Percentiles rank a stretch among this genome's conserved stretches.
phyloP scores from a whole-genome alignment of 371 early-diverging fungal genomes.

The Mucor racemosus region DNA sequence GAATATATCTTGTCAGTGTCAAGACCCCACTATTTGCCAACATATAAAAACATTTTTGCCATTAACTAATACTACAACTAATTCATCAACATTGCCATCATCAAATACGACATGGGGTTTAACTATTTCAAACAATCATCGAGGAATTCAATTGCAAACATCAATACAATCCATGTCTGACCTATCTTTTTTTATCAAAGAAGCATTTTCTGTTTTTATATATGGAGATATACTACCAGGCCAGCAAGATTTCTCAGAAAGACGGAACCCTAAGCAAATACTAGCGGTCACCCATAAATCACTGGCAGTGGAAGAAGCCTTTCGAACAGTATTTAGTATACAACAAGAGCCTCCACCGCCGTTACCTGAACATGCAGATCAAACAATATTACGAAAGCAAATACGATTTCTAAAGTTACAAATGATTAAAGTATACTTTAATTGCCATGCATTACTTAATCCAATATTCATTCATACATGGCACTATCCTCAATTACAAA shows the following conservation, averaged over 20 bases:
- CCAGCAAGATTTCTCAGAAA: neutral
- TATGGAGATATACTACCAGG: neutral
- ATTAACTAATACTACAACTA: neutral
- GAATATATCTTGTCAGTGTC: neutral
- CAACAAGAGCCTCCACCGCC: neutral
- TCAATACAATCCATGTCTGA: slow-evolving; percentile 24
- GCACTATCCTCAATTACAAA: slow-evolving; percentile 22
- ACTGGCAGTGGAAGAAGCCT: slow-evolving; percentile 4
- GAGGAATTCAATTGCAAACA: slow-evolving; percentile 23
- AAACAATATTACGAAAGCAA: neutral
- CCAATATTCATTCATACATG: slow-evolving; percentile 32
- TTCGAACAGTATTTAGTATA: neutral
- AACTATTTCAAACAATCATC: slow-evolving; percentile 9
- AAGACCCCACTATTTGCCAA: neutral
- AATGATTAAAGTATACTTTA: slow-evolving; percentile 31
- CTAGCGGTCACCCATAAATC: slow-evolving; percentile 10
- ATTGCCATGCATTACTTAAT: slow-evolving; percentile 19
- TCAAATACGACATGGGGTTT: slow-evolving; percentile 4
- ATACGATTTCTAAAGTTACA: slow-evolving; percentile 1
- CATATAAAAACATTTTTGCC: neutral
- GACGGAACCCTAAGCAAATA: neutral
- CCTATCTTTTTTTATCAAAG: slow-evolving; percentile 13
- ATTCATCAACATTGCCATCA: neutral
- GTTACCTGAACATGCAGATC: neutral
- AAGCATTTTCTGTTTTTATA: slow-evolving; percentile 8